These are phyloP conservation scores for Marasmius sp. DNA, from an alignment of 1,284 basidiomycete species.

Conservation along the genomic window DNA sequence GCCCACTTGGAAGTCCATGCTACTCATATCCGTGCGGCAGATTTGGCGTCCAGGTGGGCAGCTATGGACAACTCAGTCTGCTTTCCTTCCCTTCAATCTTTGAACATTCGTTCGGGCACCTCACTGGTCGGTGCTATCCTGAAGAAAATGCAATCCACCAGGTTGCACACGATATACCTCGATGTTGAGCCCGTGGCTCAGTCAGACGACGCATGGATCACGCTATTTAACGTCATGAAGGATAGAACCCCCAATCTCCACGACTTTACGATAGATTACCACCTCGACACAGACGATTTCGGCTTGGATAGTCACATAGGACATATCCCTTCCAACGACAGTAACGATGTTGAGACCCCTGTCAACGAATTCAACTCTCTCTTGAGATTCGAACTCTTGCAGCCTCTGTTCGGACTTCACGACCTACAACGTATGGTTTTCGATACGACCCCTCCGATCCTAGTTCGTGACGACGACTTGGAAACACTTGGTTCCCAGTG, in stretches of 20 bases:
- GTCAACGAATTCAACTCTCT: constrained; percentile 10
- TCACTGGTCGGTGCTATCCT: constrained; percentile 39
- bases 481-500: constrained; percentile 42
- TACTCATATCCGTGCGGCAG: constrained; percentile 36
- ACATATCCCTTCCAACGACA: constrained; percentile 8
- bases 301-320: constrained; percentile 15
- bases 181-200: constrained; percentile 39
- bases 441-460: constrained; percentile 39
- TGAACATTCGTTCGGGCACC: constrained; percentile 44
- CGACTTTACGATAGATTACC: constrained; percentile 47
- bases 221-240: constrained; percentile 38
- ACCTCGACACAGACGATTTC: constrained; percentile 31
- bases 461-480: constrained; percentile 41
- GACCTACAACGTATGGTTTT: constrained; percentile 40
- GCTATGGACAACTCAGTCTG: neutral
- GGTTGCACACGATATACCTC: constrained; percentile 39
- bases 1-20: constrained; percentile 49
- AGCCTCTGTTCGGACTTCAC: constrained; percentile 30
- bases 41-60: constrained; percentile 24
- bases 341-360: constrained; percentile 7
- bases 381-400: constrained; percentile 24
- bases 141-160: constrained; percentile 26
- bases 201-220: constrained; percentile 35
- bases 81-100: constrained; percentile 43
- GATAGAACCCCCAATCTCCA: constrained; percentile 34